These are phyloP conservation scores for Colletotrichum salicis DNA, from an alignment of 2,329 filamentous ascomycete genomes.

Conservation along the genomic window DNA sequence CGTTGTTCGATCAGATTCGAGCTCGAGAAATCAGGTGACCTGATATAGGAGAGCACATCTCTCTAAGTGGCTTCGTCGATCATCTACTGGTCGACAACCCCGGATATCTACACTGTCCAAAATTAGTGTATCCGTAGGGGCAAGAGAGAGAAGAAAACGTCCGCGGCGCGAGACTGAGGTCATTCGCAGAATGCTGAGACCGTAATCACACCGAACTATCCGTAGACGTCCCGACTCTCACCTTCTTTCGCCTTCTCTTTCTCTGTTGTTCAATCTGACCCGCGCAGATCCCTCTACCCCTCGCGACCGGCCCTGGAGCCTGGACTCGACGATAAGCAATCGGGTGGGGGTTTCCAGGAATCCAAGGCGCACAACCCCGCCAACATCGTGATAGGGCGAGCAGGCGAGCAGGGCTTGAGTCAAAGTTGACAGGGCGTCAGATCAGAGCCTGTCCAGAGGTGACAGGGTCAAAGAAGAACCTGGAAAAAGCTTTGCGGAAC, in stretches of 20 bases:
- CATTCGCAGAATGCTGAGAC: no score
- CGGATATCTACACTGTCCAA: not conserved
- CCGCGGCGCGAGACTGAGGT: not conserved
- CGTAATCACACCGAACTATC: no score
- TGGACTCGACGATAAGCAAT: slow-evolving; percentile 5
- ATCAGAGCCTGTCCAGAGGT: not conserved
- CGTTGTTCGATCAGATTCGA: not conserved
- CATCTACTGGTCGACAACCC: not conserved
- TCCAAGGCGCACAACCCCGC: not conserved
- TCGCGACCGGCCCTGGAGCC: slow-evolving; percentile 7
- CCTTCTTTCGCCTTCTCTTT: not conserved
- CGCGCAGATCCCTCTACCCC: slow-evolving; percentile 3
- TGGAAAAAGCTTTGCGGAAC: not conserved
- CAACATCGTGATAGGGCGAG: slow-evolving; percentile 9
- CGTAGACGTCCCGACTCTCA: not conserved
- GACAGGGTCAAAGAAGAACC: not conserved
- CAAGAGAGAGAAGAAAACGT: not conserved
- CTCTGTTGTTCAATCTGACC: not conserved
- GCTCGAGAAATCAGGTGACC: slow-evolving; percentile 1
- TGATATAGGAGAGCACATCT: not conserved
- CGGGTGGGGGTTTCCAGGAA: slow-evolving; percentile 6
- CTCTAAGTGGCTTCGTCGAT: not conserved
- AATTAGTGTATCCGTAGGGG: not conserved
- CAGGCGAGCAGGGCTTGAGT: slow-evolving; percentile 5
- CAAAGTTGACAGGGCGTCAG: not conserved